These are phyloP conservation scores for Nakazawaea wyomingensis DNA, from an alignment of 805 yeast genomes.

Conservation along the genomic window DNA sequence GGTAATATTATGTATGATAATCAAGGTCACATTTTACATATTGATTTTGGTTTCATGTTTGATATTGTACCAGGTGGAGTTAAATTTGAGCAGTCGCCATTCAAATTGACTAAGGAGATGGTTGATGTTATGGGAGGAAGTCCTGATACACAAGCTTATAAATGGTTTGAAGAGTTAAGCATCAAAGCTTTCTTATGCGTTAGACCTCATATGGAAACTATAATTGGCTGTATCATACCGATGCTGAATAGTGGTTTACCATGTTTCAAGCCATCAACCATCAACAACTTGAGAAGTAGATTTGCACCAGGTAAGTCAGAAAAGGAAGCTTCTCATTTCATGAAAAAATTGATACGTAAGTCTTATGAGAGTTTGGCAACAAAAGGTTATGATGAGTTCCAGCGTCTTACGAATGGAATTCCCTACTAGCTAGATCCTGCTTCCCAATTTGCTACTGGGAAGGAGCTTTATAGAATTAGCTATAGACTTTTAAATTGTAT, in stretches of 20 bases:
- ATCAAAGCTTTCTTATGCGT: slow-evolving; percentile 87
- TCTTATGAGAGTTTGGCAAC: slow-evolving; percentile 87
- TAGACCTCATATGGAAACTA: slow-evolving; percentile 81
- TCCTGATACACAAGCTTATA: slow-evolving; percentile 75
- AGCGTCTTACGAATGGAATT: slow-evolving; percentile 91
- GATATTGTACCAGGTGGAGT: slow-evolving; percentile 99
- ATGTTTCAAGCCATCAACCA: slow-evolving; percentile 87
- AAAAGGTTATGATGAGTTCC: slow-evolving; percentile 96
- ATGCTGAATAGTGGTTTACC: slow-evolving; percentile 96
- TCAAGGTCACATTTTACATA: slow-evolving; percentile 90
- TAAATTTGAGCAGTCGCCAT: slow-evolving; percentile 96
- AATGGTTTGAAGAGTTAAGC: slow-evolving; percentile 93
- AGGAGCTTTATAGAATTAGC: too few species aligned
- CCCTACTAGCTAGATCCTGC: slow-evolving; percentile 63
- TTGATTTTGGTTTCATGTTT: slow-evolving; percentile 97
- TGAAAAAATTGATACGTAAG: slow-evolving; percentile 71
- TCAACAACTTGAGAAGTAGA: slow-evolving; percentile 68
- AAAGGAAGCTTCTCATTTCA: slow-evolving; percentile 74
- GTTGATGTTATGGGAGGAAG: slow-evolving; percentile 94
- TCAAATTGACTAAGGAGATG: slow-evolving; percentile 95
- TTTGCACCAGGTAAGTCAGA: slow-evolving; percentile 80
- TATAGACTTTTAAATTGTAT: not conserved
- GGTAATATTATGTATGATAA: slow-evolving; percentile 97
- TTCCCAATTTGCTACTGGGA: too few species aligned
- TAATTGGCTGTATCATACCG: slow-evolving; percentile 79